A percentile compares a stretch with the other conserved stretches of the same genome.
phyloP scores from a whole-genome alignment of 257 asterid genomes.

The Scutellaria galericulata region DNA sequence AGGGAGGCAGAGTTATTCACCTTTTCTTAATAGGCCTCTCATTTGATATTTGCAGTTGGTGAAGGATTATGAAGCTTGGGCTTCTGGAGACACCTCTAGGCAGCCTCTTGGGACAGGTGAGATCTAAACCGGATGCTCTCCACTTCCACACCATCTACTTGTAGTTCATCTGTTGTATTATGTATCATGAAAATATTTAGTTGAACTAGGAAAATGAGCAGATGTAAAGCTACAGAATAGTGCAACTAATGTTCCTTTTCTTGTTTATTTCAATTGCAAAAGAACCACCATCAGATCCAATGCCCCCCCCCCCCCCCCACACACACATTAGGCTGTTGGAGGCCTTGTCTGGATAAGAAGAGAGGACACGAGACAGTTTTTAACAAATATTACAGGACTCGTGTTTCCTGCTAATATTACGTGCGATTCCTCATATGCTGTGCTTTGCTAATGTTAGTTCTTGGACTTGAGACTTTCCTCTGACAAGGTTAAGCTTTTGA shows the following conservation, averaged over 20 bases:
- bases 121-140: conserved; percentile 47
- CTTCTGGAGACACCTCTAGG: conserved; percentile 91
- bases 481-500: not conserved
- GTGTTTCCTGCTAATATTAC: not conserved
- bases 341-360: not conserved
- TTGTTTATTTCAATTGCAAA: conserved; percentile 4
- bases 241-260: not conserved
- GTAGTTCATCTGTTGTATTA: conserved; percentile 26
- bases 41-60: conserved; percentile 59
- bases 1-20: too few species aligned
- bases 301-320: not conserved
- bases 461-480: not conserved
- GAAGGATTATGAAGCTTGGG: conserved; percentile 96
- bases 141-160: not conserved
- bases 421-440: not conserved
- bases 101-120: conserved; percentile 94
- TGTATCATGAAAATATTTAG: conserved; percentile 2
- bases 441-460: not conserved
- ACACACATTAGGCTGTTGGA: not conserved
- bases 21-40: too few species aligned
- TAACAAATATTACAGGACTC: not conserved
- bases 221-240: conserved; percentile 16
- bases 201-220: conserved; percentile 31
- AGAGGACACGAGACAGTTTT: not conserved
- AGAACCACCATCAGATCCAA: not conserved